Base-by-base conservation (phyloP, 495 filamentous ascomycete genomes). In the Friedmanniomyces simplex region DNA sequence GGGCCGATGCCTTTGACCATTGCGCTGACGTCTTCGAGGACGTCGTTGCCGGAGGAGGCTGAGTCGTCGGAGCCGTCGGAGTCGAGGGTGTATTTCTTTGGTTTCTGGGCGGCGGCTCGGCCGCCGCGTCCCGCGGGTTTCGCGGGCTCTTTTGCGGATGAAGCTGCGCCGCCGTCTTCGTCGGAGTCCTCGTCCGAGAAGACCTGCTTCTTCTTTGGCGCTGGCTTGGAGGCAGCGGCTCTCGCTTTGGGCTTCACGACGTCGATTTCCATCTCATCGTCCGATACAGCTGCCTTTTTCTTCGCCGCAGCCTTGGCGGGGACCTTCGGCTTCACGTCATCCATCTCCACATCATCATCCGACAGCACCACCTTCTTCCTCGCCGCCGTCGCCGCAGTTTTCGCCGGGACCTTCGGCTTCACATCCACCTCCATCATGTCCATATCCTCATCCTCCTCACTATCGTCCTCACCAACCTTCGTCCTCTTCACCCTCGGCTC, bases 1-100 rank as follows among this genome's bases (percentile, higher is more conserved):
- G 73, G 79, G 39, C 83, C 77, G 67, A 95, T 91, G 47, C 89
- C 89, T 73, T 95, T 95, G 63, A 96, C 90, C 81, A 96, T 83
- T 56, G 81, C 80, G 68, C 83, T 87, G 53, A 95, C 86, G 68
- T 96, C 88, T 46, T 85, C 86, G 51, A 95, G 81, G 69, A 88
- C 73, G 59, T 87, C 83, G 64, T 83, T 74, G 42, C 75, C 73
- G 6, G 20, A n/a, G n/a, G n/a, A 24, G 48, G 66, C 66, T 48
- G 71, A 67, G 28, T 62, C 62, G 16, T 73, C 75, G 32, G 56
- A 57, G 10, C 30, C 30, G 43, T 59, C 61, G 0, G 50, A 54
- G 26, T 75, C 72, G 41, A 74, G 62, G 30, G 66, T 64, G 48
- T 78, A 76, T 18, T 78, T 66, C 46, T 76, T 63, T 50, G 73